Percentiles rank a stretch among this genome's conserved stretches.
phyloP scores from a whole-genome alignment of 1,284 basidiomycete species.

The Ustilago crameri region DNA sequence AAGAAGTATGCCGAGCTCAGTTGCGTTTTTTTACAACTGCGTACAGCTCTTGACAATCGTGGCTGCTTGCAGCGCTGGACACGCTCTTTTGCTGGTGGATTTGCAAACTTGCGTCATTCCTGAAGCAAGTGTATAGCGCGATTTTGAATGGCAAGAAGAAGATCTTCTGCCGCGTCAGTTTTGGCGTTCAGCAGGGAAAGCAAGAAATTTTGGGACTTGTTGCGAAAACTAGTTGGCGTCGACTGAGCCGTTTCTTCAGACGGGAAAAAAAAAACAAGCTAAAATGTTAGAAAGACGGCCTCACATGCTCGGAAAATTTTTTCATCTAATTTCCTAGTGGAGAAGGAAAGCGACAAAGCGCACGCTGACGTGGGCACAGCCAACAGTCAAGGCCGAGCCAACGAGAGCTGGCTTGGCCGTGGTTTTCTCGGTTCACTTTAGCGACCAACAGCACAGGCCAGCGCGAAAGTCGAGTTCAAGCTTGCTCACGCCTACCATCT shows the following conservation, averaged over 20 bases:
- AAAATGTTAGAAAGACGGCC: not conserved
- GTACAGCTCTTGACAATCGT: not conserved
- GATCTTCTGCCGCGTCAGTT: not conserved
- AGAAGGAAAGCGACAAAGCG: not conserved
- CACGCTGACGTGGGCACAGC: constrained; percentile 1
- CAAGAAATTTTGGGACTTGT: constrained; percentile 1
- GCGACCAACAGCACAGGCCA: constrained; percentile 1
- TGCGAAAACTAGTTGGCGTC: not conserved
- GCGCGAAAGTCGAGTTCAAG: not conserved
- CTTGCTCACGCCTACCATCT: too few species aligned
- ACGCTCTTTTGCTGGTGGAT: not conserved
- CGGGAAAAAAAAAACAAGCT: not conserved
- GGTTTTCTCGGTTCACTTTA: too few species aligned
- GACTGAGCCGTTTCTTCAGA: not conserved
- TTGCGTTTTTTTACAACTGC: too few species aligned
- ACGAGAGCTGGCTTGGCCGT: not conserved
- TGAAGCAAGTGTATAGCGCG: too few species aligned
- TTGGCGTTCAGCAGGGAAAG: not conserved
- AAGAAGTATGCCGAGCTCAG: not conserved
- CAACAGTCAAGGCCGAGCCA: not conserved
- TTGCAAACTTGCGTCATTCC: not conserved
- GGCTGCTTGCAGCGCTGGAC: not conserved
- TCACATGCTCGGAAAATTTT: not conserved
- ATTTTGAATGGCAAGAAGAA: not conserved
- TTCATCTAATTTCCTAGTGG: too few species aligned